phyloP scores from a whole-genome alignment of 192 early-diverging fungal genomes.

The Backusella australiensis region DNA sequence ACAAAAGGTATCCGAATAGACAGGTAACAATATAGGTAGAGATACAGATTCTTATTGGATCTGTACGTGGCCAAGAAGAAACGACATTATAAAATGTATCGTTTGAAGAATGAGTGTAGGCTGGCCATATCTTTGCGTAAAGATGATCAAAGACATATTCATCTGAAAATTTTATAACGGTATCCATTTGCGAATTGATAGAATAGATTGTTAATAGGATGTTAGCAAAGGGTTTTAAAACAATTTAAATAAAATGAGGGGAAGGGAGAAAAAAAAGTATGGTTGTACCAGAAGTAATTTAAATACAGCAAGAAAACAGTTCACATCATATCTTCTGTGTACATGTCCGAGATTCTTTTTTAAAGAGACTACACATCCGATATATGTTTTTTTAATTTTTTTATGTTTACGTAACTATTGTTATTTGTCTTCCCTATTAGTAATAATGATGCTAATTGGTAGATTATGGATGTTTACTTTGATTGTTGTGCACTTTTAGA shows the following conservation, averaged over 20 bases:
- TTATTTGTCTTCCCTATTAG: neutral
- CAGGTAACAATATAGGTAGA: slow-evolving; percentile 64
- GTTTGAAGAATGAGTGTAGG: slow-evolving; percentile 38
- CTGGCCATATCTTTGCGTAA: slow-evolving; percentile 40
- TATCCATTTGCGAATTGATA: slow-evolving; percentile 51
- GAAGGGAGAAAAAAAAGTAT: neutral
- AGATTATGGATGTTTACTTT: neutral
- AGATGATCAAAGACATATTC: slow-evolving; percentile 60
- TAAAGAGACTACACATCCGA: neutral
- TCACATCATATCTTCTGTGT: slow-evolving; percentile 1
- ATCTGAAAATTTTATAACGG: slow-evolving; percentile 60
- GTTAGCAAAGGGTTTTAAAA: neutral
- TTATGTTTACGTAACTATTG: neutral
- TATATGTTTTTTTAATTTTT: neutral
- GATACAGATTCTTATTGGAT: slow-evolving; percentile 14
- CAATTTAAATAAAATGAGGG: neutral
- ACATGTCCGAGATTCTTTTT: neutral
- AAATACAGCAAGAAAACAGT: slow-evolving; percentile 2
- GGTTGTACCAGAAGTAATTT: slow-evolving; percentile 2
- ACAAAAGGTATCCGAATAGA: slow-evolving; percentile 74
- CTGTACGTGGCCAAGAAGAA: slow-evolving; percentile 50
- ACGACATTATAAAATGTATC: slow-evolving; percentile 33
- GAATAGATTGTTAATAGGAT: neutral
- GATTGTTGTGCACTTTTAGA: neutral
- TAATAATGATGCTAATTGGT: neutral